phyloP scores from a whole-genome alignment of 2,329 filamentous ascomycete species.

The Emmonsiellopsis sp. region DNA sequence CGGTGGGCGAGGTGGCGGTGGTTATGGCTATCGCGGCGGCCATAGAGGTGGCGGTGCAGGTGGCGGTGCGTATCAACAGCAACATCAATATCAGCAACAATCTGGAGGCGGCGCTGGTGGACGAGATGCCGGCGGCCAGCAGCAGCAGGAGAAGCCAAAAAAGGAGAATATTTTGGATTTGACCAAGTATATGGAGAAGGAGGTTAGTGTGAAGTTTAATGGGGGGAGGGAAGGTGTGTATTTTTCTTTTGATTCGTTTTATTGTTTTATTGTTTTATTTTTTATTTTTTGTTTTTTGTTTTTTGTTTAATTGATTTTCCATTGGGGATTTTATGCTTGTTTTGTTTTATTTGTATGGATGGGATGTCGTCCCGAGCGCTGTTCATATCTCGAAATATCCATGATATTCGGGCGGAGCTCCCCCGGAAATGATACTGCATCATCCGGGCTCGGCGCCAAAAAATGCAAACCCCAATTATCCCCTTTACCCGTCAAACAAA shows the following conservation, averaged over 20 bases:
- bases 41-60: constrained; percentile 38
- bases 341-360: background rate
- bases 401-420: too few species aligned
- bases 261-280: background rate
- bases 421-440: too few species aligned
- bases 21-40: constrained; percentile 32
- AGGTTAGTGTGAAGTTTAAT: constrained; percentile 91
- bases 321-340: background rate
- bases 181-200: constrained; percentile 94
- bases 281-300: background rate
- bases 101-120: constrained; percentile 37
- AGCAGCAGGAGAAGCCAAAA: constrained; percentile 68
- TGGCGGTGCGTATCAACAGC: constrained; percentile 38
- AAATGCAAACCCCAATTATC: too few species aligned
- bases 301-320: background rate
- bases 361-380: too few species aligned
- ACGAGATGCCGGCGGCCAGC: constrained; percentile 31
- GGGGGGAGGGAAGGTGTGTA: constrained; percentile 76
- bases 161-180: constrained; percentile 98
- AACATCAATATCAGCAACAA: constrained; percentile 38
- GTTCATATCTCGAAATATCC: too few species aligned
- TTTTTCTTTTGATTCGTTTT: background rate
- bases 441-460: too few species aligned
- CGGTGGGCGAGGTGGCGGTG: constrained; percentile 37
- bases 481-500: too few species aligned